Conservation (phyloP, 1,284 basidiomycete genomes). For the Ceratobasidium sp. region DNA sequence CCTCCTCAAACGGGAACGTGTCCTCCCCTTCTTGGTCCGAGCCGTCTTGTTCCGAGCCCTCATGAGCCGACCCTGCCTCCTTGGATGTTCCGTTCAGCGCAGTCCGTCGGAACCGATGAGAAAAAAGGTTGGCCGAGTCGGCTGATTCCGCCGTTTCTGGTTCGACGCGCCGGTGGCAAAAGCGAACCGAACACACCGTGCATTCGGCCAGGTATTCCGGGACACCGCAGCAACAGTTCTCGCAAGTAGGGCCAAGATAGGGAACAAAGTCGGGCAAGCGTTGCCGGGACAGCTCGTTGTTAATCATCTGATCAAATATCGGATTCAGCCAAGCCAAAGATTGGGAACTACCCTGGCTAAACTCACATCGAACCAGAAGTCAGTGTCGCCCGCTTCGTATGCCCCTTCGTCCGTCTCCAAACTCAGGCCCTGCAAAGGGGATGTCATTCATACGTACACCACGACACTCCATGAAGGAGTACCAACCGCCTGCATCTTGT, state of each 20-base stretch:
- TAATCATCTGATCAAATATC: not conserved
- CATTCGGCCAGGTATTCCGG: constrained; percentile 21
- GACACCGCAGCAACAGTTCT: not conserved
- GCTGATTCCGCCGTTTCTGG: not conserved
- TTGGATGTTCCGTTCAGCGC: no score
- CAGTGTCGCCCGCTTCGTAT: not conserved
- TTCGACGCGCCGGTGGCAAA: constrained; percentile 11
- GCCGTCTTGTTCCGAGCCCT: no score
- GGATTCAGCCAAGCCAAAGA: not conserved
- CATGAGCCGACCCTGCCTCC: no score
- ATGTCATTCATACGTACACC: no score
- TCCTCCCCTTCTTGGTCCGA: not conserved
- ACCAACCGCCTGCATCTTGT: constrained; percentile 7
- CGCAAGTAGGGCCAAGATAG: not conserved
- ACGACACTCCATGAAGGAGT: no score
- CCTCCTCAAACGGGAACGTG: not conserved
- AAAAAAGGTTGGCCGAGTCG: not conserved
- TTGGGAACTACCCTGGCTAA: not conserved
- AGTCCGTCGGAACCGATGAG: no score
- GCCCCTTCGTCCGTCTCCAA: no score
- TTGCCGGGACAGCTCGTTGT: constrained; percentile 7
- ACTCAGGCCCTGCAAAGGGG: not conserved
- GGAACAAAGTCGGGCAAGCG: not conserved
- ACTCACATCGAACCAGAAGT: constrained; percentile 42
- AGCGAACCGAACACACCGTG: not conserved